Evolutionary conservation across 768 basidiomycete genomes (phyloP).

Genomic region (Mycena metata): DNA sequence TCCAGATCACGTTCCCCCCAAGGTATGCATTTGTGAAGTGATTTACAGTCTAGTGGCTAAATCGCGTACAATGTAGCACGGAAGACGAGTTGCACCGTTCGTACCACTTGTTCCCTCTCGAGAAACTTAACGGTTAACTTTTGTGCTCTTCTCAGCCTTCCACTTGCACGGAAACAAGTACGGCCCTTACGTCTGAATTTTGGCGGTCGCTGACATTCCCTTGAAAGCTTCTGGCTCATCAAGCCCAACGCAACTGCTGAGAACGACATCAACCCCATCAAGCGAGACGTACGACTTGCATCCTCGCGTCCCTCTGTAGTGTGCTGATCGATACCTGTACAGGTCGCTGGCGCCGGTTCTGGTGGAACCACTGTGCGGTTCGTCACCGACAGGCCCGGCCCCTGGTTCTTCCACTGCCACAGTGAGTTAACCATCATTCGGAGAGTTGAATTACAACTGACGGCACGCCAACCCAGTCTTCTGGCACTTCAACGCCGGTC

Average conservation of each 20-base stretch:
- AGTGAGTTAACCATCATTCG: constrained; percentile 12
- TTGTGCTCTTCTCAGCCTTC: constrained; percentile 39
- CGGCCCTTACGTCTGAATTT: too few relatives aligned
- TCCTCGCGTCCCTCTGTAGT: neutral
- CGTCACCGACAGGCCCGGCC: constrained; percentile 64
- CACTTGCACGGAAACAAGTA: constrained; percentile 43
- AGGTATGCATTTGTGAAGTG: constrained; percentile 28
- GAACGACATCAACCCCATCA: constrained; percentile 64
- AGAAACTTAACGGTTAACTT: neutral
- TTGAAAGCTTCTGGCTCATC: constrained; percentile 53
- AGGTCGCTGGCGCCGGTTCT: constrained; percentile 38
- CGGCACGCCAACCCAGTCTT: constrained; percentile 27
- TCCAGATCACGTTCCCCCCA: constrained; percentile 54
- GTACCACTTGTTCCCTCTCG: neutral
- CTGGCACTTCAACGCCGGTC: constrained; percentile 42
- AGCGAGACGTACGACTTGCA: constrained; percentile 39
- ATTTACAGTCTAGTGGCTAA: neutral
- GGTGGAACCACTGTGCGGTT: constrained; percentile 59
- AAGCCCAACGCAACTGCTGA: constrained; percentile 49
- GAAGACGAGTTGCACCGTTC: constrained; percentile 48
- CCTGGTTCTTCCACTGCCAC: constrained; percentile 49
- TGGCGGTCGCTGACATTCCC: constrained; percentile 14
- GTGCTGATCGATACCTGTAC: neutral
- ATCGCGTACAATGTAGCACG: constrained; percentile 28
- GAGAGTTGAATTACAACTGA: neutral